Conservation (phyloP, 2,329 filamentous ascomycete species). For the Xylaria sp. region DNA sequence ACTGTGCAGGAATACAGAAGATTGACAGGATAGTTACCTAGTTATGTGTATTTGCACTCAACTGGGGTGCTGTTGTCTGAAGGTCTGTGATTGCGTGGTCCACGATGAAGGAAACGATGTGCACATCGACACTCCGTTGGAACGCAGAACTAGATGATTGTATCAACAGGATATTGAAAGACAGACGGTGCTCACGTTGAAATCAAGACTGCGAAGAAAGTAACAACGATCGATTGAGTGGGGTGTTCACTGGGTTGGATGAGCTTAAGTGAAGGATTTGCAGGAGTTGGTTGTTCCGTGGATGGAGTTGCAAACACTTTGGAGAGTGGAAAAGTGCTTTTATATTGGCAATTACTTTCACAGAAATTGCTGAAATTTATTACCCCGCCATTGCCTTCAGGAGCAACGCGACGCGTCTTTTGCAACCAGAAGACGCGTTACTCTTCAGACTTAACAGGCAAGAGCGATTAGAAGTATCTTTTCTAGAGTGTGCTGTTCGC, state of each 20-base stretch:
- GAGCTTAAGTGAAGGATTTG: not conserved
- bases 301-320: not conserved
- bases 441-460: not conserved
- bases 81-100: not conserved
- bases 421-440: not conserved
- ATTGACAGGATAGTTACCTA: not conserved
- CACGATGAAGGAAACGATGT: not conserved
- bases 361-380: not conserved
- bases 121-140: not conserved
- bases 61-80: not conserved
- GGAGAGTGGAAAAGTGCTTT: not conserved
- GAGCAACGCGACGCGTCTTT: constrained; percentile 5
- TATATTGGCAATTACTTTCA: not conserved
- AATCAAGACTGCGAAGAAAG: not conserved
- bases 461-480: not conserved
- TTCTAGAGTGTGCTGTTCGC: not conserved
- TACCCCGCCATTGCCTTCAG: constrained; percentile 1
- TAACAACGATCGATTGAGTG: not conserved
- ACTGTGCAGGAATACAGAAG: not conserved
- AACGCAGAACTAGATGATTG: not conserved
- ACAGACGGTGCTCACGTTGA: not conserved
- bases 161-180: not conserved
- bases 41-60: not conserved
- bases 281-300: not conserved
- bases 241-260: not conserved